Conservation (phyloP, 352 stramenopile genomes). For the Phytophthora foliorum region DNA sequence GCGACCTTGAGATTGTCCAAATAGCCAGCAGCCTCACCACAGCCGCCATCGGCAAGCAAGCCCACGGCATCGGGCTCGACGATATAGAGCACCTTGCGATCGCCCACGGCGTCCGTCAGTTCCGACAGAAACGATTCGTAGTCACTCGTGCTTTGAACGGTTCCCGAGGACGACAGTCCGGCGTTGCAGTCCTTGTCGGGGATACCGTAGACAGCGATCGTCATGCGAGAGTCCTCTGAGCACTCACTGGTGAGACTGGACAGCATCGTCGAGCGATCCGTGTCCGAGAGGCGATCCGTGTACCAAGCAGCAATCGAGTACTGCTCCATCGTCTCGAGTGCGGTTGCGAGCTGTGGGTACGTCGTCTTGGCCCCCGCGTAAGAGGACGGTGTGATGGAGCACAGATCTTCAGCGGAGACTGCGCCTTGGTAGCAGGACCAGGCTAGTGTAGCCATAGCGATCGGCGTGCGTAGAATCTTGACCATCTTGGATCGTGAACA, state of each 20-base stretch:
- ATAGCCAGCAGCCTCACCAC: conserved; percentile 53
- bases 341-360: conserved; percentile 45
- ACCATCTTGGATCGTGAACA: conserved; percentile 26
- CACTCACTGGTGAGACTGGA: conserved; percentile 48
- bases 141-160: conserved; percentile 49
- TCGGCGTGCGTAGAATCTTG: conserved; percentile 21
- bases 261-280: conserved; percentile 38
- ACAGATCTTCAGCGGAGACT: conserved; percentile 40
- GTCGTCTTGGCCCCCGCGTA: conserved; percentile 46
- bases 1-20: conserved; percentile 62
- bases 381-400: conserved; percentile 44
- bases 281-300: conserved; percentile 50
- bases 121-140: conserved; percentile 59
- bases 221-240: conserved; percentile 50
- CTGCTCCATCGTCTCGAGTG: conserved; percentile 48
- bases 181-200: conserved; percentile 74
- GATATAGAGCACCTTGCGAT: conserved; percentile 71
- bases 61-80: conserved; percentile 74
- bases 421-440: conserved; percentile 18
- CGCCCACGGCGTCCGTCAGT: conserved; percentile 45
- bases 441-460: conserved; percentile 26
- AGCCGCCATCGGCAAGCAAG: conserved; percentile 55
- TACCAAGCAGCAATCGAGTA: conserved; percentile 67
- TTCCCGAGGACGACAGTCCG: conserved; percentile 54
- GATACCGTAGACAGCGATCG: conserved; percentile 72